Evolutionary conservation across 208 protist species (phyloP), one percentile per base, ranked within the genome.

Genomic region (Phytomonas francai): DNA sequence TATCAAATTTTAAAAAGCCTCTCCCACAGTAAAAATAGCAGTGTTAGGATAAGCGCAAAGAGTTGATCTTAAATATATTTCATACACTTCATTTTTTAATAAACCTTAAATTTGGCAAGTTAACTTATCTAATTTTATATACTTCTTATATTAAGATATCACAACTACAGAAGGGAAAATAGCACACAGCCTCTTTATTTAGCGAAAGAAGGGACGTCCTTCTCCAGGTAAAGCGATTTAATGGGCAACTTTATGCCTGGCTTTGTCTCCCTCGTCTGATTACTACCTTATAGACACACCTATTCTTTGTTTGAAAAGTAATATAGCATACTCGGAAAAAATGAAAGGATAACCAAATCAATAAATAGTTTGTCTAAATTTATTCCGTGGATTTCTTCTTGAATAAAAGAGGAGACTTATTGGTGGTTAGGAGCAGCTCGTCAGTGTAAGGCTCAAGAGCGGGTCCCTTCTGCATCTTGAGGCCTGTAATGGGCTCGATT

Each of bases 401-500:
- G n/a, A 96, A 81, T 27, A 87, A 91, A 28, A 94, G 72, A 28
- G 91, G 80, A 30, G 93, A 77, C 72, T 96, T 96, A 79, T 74
- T 87, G 33, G 87, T 76, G 19, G 81, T 76, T 56, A 93, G 39
- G n/a, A 96, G 80, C 67, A 89, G 54, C 81, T 91, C 88, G 45
- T 96, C 91, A 25, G 91, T 93, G 83, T 88, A 96, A 22, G 91
- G 72, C 29, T 79, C 74, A 19, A 92, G 83, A 33, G 81, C 72
- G 29, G 85, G 85, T 31, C 79, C 91, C 74, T 88, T 93, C 80
- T 96, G 91, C 65, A 79, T 67, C 81, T 89, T 91, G 64, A 96
- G 79, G 12, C 92, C 92, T 11, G 92, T 93, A 68, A 97, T 91
- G 9, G 79, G 78, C 80, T 96, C 91, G 33, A 97, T 88, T 72